Evolutionary conservation across 2,329 filamentous ascomycete species (phyloP).

Genomic region (Lithohypha guttulata): DNA sequence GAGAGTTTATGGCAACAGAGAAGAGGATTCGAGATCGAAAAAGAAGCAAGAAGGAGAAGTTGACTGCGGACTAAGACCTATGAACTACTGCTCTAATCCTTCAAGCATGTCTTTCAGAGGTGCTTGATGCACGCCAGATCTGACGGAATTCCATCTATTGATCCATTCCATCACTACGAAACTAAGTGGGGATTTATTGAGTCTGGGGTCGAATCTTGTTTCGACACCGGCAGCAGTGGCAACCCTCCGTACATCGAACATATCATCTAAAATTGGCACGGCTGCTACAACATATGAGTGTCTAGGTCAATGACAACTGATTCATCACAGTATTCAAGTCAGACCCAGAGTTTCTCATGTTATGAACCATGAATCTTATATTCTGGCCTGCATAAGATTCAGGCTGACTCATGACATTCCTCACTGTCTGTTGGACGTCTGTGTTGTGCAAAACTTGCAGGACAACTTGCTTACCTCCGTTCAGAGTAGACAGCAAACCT

Average conservation of each 20-base stretch:
- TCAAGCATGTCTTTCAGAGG: no score
- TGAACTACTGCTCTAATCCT: no score
- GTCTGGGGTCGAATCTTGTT: no score
- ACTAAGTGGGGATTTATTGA: no score
- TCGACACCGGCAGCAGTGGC: no score
- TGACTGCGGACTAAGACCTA: neutral
- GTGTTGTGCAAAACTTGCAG: neutral
- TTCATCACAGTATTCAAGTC: neutral
- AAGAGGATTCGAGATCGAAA: slow-evolving; percentile 77
- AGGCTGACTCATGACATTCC: neutral
- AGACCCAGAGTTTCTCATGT: neutral
- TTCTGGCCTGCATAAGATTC: neutral
- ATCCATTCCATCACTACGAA: no score
- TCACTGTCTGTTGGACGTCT: neutral
- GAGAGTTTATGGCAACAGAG: slow-evolving; percentile 95
- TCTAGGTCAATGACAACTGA: slow-evolving; percentile 3
- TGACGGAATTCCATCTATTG: no score
- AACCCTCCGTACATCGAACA: no score
- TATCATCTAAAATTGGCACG: no score
- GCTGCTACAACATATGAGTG: no score
- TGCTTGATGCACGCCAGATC: no score
- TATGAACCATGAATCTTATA: slow-evolving; percentile 7
- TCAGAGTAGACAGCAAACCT: slow-evolving; percentile 1
- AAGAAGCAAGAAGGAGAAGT: slow-evolving; percentile 37
- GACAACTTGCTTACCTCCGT: neutral